These are phyloP conservation scores for Aspergillus ostianus DNA, from an alignment of 495 filamentous ascomycete genomes.

Conservation along the genomic window DNA sequence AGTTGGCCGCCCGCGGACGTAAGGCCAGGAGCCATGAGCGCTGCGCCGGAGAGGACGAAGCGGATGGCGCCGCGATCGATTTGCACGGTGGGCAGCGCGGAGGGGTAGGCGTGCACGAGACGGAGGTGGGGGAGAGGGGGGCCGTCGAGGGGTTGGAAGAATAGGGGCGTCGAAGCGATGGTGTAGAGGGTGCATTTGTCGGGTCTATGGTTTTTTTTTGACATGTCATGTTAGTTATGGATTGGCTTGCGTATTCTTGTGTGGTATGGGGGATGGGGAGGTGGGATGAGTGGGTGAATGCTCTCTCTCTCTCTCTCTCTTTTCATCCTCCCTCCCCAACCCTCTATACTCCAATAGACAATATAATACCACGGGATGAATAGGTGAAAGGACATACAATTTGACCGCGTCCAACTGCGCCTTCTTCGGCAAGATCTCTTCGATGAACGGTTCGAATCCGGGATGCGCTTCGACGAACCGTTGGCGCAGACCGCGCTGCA, in stretches of 20 bases:
- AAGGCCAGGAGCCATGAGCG: constrained; percentile 92
- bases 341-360: too few relatives aligned
- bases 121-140: constrained; percentile 74
- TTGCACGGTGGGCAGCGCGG: constrained; percentile 48
- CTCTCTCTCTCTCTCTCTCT: too few relatives aligned
- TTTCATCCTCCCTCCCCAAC: too few relatives aligned
- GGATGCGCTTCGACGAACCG: constrained; percentile 83
- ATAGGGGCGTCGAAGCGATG: constrained; percentile 70
- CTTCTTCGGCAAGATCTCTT: constrained; percentile 95
- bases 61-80: constrained; percentile 96
- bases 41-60: constrained; percentile 88
- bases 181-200: constrained; percentile 86
- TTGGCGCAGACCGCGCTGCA: constrained; percentile 79
- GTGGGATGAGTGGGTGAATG: too few relatives aligned
- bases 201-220: constrained; percentile 50
- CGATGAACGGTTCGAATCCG: constrained; percentile 80
- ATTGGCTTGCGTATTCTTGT: too few relatives aligned
- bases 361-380: too few relatives aligned
- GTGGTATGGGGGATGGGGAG: too few relatives aligned
- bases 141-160: constrained; percentile 88
- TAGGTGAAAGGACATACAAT: constrained; percentile 50
- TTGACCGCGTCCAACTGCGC: constrained; percentile 88
- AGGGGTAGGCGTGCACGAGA: constrained; percentile 64
- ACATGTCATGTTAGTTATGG: neutral
- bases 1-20: constrained; percentile 78